Base-by-base conservation (phyloP, 441 rosid species). In the Gossypium gossypioides region DNA sequence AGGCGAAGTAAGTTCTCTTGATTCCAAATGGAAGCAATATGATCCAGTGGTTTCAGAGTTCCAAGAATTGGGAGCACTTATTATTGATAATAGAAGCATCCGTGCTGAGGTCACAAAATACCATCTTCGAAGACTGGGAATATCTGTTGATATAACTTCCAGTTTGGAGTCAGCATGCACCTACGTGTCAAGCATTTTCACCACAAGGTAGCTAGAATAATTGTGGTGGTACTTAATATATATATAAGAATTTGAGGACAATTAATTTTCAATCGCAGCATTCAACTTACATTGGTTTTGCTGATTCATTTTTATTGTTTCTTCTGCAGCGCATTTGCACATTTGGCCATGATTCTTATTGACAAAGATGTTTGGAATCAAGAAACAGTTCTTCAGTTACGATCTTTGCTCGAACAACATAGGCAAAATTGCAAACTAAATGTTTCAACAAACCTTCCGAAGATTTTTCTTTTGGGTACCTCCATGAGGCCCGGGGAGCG, bases 31-130 rank as follows among this genome's bases (percentile, higher is more conserved):
- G 82, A 90, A 82, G 69, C 86, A 78, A 46, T 84, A 72, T 44
- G 83, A 87, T 75, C 78, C 84, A 29, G 72, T 77, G 71, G 57
- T 83, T 61, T 72, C 81, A 51, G 90, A 91, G 67, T 86, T 86
- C 74, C 81, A 22, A 81, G 92, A 95, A 65, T 65, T 84, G 82
- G 80, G 76, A 70, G 96, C 97, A 15, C 81, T 95, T 71, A 84
- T 95, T 69, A 75, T 95, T 77, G 99, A 95, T 86, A 78, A 81
- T 67, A 85, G 86, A 82, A 81, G 79, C 67, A 84, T 88, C 50
- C 88, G 96, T 61, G 91, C 95, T 4, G 98, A 88, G 88, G 96
- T 91, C 46, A 84, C 95, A 1, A 71, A 83, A 62, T 95, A 92
- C 72, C 96, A 89, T 85, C 89, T 95, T 46, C 76, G 72, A 79